These are phyloP conservation scores for Ceratocystis harringtonii DNA, from an alignment of 2,329 filamentous ascomycete genomes.

Conservation along the genomic window DNA sequence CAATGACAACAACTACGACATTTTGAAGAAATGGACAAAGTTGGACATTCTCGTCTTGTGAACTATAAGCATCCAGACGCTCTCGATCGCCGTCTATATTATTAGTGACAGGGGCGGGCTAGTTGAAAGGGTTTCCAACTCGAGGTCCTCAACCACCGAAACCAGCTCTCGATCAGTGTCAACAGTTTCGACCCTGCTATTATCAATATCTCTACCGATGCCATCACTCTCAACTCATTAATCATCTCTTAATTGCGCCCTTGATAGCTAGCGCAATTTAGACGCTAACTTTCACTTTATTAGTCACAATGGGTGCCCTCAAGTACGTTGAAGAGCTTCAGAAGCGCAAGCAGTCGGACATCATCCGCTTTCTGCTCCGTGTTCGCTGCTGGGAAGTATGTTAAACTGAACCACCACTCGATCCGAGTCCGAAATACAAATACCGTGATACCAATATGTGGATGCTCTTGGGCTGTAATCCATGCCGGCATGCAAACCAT, in stretches of 20 bases:
- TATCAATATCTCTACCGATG: not conserved
- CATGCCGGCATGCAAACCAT: conserved; percentile 17
- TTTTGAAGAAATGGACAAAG: not conserved
- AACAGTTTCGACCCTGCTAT: not conserved
- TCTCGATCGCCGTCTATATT: not conserved
- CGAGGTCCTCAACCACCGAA: not conserved
- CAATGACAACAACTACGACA: not conserved
- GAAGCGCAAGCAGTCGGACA: conserved; percentile 99
- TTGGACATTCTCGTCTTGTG: not conserved
- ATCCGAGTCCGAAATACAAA: conserved; percentile 16
- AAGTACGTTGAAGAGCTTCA: conserved; percentile 99
- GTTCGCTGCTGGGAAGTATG: conserved; percentile 99
- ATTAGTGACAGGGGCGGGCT: not conserved
- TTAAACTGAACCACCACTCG: conserved; percentile 27
- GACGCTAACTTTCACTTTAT: not conserved
- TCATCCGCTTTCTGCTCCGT: conserved; percentile 98
- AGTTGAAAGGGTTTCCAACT: not conserved
- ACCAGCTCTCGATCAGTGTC: not conserved
- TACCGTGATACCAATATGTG: conserved; percentile 17
- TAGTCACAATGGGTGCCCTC: conserved; percentile 91
- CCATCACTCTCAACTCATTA: not conserved
- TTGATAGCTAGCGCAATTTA: not conserved
- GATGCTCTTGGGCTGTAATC: conserved; percentile 17
- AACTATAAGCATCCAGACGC: not conserved
- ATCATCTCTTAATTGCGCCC: not conserved